Percentiles rank a stretch among this genome's conserved stretches.
phyloP scores from a whole-genome alignment of 192 early-diverging fungal species.

The Mortierella antarctica region DNA sequence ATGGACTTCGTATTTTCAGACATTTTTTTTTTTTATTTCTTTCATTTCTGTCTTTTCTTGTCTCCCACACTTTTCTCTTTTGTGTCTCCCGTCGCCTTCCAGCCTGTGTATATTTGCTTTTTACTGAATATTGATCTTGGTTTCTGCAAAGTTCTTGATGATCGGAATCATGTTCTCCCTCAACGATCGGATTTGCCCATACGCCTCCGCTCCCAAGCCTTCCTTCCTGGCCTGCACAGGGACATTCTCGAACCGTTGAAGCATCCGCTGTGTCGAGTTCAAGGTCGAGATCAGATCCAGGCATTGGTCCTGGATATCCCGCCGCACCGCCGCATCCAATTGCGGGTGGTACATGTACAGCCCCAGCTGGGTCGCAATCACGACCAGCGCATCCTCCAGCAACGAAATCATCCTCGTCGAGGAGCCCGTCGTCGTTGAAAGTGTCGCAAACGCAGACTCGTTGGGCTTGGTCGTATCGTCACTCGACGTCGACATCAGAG shows the following conservation, averaged over 20 bases:
- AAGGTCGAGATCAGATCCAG: constrained; percentile 42
- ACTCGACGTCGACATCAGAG: neutral
- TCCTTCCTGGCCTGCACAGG: constrained; percentile 25
- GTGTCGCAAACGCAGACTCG: constrained; percentile 44
- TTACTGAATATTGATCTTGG: constrained; percentile 39
- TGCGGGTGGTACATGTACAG: constrained; percentile 47
- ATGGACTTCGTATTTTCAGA: neutral
- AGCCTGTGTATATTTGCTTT: neutral
- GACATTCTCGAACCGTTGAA: constrained; percentile 51
- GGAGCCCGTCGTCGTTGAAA: constrained; percentile 41
- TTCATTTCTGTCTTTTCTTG: too few species aligned
- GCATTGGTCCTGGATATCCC: constrained; percentile 43
- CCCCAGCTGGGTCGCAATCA: constrained; percentile 46
- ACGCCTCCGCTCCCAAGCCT: constrained; percentile 18
- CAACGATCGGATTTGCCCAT: constrained; percentile 24
- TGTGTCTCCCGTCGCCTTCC: too few species aligned
- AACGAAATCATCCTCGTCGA: constrained; percentile 44
- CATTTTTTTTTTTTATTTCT: neutral
- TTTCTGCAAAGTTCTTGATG: constrained; percentile 45
- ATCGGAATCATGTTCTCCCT: constrained; percentile 44
- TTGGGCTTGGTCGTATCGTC: neutral
- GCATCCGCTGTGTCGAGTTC: constrained; percentile 32
- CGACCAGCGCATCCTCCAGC: constrained; percentile 45
- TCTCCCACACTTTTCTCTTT: too few species aligned
- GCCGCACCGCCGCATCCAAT: constrained; percentile 21